Evolutionary conservation across 2,329 filamentous ascomycete genomes (phyloP), one percentile per base, ranked within the genome.

Genomic region (Blastomyces parvus): DNA sequence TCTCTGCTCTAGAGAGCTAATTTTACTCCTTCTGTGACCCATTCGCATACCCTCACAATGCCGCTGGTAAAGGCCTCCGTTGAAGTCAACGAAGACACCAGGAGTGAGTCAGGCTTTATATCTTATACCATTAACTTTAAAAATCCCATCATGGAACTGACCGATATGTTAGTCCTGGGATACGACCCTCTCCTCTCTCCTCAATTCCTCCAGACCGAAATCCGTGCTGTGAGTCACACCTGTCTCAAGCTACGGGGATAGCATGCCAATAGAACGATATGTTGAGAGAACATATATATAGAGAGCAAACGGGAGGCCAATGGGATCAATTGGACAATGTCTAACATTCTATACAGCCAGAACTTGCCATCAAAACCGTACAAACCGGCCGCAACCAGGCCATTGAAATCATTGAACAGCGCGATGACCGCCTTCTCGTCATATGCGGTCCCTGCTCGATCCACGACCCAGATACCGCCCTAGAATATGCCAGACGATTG

Each of bases 371-470:
- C 62, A 70, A 74, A 44, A 76, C 78, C 1, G 79, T 80, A 61
- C 70, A 77, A n/a, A 66, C 74, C 58, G 74, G 78, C 64, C 74
- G 79, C 62, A 71, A 78, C 67, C 84, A 86, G 69, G 84, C 85
- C 63, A 85, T 88, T 69, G 83, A 86, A 68, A 89, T 95, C 73
- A 87, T 96, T 74, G 87, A 90, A 65, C 78, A 81, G 70, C 82
- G 85, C 68, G 87, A 86, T 77, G 91, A 96, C 80, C 89, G 92
- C 65, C 88, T 99, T 42, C 85, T 99, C 66, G 94, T 97, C 71
- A 87, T 99, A 73, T 89, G 95, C 73, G 94, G 94, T 1, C 94
- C 94, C 61, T 99, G 94, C 83, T 97, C 92, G 36, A 93, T 99
- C 74, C 94, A 99, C 81, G 94, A 99, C 78, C 94, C 94, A 9